Evolutionary conservation across 2,329 filamentous ascomycete genomes (phyloP).

Genomic region (Sporothrix pallida): DNA sequence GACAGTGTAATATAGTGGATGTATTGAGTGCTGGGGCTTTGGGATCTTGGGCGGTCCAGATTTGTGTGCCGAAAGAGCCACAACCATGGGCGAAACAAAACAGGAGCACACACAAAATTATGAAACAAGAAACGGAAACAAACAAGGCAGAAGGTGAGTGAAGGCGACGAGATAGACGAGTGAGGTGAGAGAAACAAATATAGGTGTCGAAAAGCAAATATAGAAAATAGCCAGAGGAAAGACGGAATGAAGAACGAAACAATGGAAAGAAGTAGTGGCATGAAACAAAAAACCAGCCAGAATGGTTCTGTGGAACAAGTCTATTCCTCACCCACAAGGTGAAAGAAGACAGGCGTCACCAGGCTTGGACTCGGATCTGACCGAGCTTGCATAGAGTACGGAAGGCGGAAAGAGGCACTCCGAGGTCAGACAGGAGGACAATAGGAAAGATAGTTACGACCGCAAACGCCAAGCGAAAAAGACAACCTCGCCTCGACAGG

Average conservation of each 20-base stretch:
- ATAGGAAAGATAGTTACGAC: not conserved
- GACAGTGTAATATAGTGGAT: too few relatives aligned
- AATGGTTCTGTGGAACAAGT: not conserved
- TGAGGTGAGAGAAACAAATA: not conserved
- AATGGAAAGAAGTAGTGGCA: constrained; percentile 4
- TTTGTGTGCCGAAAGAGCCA: not conserved
- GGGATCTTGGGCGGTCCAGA: constrained; percentile 7
- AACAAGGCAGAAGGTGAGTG: not conserved
- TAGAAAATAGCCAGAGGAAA: not conserved
- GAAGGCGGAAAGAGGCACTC: not conserved
- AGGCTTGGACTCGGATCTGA: not conserved
- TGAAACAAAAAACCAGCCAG: not conserved
- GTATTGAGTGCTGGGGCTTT: too few relatives aligned
- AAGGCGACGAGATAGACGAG: not conserved
- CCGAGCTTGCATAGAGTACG: not conserved
- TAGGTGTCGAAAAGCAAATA: not conserved
- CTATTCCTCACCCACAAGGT: not conserved
- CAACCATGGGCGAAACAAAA: constrained; percentile 15
- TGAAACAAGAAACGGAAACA: constrained; percentile 23
- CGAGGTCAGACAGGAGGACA: not conserved
- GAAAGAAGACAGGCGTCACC: not conserved
- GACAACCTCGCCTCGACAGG: constrained; percentile 2
- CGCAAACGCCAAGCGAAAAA: not conserved
- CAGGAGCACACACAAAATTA: not conserved
- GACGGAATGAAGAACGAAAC: not conserved